Conservation (phyloP, 73 alveolate species). For the Paraurostyla sp. region DNA sequence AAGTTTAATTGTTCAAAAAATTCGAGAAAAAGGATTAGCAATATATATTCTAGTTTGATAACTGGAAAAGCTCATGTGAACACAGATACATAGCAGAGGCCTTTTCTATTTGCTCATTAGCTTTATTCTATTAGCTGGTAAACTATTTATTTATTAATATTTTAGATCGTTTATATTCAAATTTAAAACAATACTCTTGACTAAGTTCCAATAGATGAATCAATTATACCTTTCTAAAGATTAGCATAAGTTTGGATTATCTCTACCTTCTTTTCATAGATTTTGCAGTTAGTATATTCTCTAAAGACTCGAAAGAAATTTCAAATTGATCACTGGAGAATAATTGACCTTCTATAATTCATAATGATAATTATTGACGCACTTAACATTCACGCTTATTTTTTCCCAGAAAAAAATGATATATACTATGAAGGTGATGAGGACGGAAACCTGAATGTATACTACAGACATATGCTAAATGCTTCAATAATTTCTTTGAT, state of each 20-base stretch:
- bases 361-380: slow-evolving; percentile 46
- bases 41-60: slow-evolving; percentile 49
- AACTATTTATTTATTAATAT: not conserved
- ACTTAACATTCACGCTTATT: not conserved
- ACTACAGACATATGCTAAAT: slow-evolving; percentile 44
- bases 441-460: not conserved
- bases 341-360: slow-evolving; percentile 38
- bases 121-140: slow-evolving; percentile 47
- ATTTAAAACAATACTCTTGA: slow-evolving; percentile 32
- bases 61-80: slow-evolving; percentile 55
- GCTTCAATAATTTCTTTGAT: slow-evolving; percentile 51
- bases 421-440: not conserved
- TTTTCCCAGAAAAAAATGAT: not conserved
- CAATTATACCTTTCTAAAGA: slow-evolving; percentile 3
- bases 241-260: slow-evolving; percentile 53
- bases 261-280: slow-evolving; percentile 39
- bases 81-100: slow-evolving; percentile 70
- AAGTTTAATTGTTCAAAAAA: not conserved
- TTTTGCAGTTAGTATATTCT: slow-evolving; percentile 29
- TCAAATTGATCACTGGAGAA: slow-evolving; percentile 60
- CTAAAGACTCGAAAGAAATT: slow-evolving; percentile 41
- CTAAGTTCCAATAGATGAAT: not conserved
- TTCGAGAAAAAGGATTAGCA: not conserved
- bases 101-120: slow-evolving; percentile 34
- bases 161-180: slow-evolving; percentile 15